A percentile compares a stretch with the other conserved stretches of the same genome.
Conservation (phyloP, 306 rosid genomes). For the Gastrolobium villosum region DNA sequence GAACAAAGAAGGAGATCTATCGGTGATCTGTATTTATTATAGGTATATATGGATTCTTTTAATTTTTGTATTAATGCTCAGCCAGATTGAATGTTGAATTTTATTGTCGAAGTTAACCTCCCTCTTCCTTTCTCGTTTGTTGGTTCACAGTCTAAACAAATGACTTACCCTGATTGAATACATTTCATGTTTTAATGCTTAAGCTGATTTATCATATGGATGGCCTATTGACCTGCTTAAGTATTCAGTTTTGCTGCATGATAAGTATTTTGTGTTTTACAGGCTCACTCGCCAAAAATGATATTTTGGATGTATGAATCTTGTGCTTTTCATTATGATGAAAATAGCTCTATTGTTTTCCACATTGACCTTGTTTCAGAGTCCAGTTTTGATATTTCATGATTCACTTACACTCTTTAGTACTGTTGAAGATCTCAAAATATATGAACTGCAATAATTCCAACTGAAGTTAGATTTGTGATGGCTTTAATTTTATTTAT, state of each 20-base stretch:
- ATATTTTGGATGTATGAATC: conserved; percentile 3
- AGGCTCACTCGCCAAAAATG: not conserved
- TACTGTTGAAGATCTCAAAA: conserved; percentile 12
- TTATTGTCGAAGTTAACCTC: not conserved
- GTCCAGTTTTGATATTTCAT: conserved; percentile 1
- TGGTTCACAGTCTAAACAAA: conserved; percentile 1
- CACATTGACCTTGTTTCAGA: conserved; percentile 1
- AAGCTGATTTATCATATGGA: conserved; percentile 14
- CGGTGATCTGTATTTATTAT: not conserved
- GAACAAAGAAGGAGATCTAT: conserved; percentile 1
- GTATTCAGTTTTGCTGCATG: not conserved
- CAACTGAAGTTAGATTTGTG: conserved; percentile 6
- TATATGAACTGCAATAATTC: conserved; percentile 18
- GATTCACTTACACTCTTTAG: conserved; percentile 7
- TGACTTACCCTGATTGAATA: not conserved
- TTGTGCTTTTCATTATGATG: conserved; percentile 14
- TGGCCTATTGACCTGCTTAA: not conserved
- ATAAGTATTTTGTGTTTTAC: not conserved
- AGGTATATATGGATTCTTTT: not conserved
- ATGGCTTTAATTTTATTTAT: conserved; percentile 34
- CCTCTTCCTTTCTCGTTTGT: conserved; percentile 20
- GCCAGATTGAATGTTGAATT: conserved; percentile 2
- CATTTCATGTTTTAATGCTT: conserved; percentile 13
- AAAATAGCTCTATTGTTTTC: not conserved
- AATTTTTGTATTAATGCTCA: not conserved